Evolutionary conservation across 192 early-diverging fungal genomes (phyloP).

Genomic region (Chytriomyces confervae): DNA sequence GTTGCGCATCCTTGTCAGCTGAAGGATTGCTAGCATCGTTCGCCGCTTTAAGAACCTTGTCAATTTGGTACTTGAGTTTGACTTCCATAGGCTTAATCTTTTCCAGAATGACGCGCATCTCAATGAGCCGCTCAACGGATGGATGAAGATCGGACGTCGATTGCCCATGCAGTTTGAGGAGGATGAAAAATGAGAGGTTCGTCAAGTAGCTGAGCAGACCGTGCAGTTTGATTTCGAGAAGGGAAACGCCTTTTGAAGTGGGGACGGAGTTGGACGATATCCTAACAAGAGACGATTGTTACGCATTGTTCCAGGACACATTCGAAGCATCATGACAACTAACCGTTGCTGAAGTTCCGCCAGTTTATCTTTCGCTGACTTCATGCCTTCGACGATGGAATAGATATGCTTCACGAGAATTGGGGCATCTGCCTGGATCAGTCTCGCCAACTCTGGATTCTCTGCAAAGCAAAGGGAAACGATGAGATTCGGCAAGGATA

Average conservation of each 20-base stretch:
- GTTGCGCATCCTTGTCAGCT: conserved; percentile 3
- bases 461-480: background rate
- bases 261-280: conserved; percentile 62
- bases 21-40: conserved; percentile 22
- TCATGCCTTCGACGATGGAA: conserved; percentile 12
- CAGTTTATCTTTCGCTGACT: conserved; percentile 10
- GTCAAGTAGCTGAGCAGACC: conserved; percentile 85
- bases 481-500: background rate
- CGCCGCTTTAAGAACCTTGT: conserved; percentile 81
- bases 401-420: conserved; percentile 9
- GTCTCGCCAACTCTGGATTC: background rate
- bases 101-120: conserved; percentile 86
- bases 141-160: conserved; percentile 63
- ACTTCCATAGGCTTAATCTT: conserved; percentile 92
- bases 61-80: conserved; percentile 96
- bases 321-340: background rate
- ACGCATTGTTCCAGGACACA: background rate
- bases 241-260: conserved; percentile 81
- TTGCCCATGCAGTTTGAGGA: conserved; percentile 80
- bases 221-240: conserved; percentile 91
- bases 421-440: background rate
- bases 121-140: conserved; percentile 71
- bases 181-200: conserved; percentile 73
- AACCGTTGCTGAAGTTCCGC: conserved; percentile 16
- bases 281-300: conserved; percentile 35